Evolutionary conservation across 805 yeast species (phyloP), one percentile per base, ranked within the genome.

Genomic region (Yamadazyma laniorum): DNA sequence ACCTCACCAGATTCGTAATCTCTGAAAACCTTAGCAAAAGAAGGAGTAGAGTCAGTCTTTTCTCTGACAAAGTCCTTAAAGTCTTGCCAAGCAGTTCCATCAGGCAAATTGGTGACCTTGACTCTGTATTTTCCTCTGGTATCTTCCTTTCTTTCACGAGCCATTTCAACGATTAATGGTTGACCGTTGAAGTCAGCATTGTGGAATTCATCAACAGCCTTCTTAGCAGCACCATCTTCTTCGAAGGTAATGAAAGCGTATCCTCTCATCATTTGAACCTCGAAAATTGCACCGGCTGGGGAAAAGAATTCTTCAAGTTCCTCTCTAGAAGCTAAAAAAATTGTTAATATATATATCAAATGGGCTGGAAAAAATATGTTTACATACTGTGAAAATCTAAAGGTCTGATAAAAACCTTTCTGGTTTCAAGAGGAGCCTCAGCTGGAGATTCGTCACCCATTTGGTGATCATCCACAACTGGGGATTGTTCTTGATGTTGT

Each of bases 211-310:
- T 68, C 72, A 44, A 69, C 65, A 6, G 82, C 82, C 41, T 58
- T 63, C 40, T 61, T 58, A 32, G 81, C 80, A 45, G 64, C 70
- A 42, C 74, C 81, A 30, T 77, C 72, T 47, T 74, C 76, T 58
- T 79, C 88, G 54, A 79, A 93, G 60, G 90, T 95, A 43, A 91
- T 85, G 59, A 87, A 90, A 18, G 95, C 97, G 56, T 80, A 85
- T 29, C 96, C 96, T 53, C 84, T 82, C 74, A 82, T 72, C 50
- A 84, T 63, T 58, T 80, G 80, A 37, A 82, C 78, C 55, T 82
- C 88, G 45, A 72, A 69, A 52, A 85, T 65, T 34, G 83, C 75
- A 50, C 91, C 95, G 44, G 72, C 73, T 40, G 78, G 74, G 15
- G 79, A 59, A 56, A 85, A 84, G 56, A 79, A 79, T 42, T 77